A percentile compares a stretch with the other conserved stretches of the same genome.
These are phyloP conservation scores for Neurospora sp. DNA, from an alignment of 495 filamentous ascomycete species.

Conservation along the genomic window DNA sequence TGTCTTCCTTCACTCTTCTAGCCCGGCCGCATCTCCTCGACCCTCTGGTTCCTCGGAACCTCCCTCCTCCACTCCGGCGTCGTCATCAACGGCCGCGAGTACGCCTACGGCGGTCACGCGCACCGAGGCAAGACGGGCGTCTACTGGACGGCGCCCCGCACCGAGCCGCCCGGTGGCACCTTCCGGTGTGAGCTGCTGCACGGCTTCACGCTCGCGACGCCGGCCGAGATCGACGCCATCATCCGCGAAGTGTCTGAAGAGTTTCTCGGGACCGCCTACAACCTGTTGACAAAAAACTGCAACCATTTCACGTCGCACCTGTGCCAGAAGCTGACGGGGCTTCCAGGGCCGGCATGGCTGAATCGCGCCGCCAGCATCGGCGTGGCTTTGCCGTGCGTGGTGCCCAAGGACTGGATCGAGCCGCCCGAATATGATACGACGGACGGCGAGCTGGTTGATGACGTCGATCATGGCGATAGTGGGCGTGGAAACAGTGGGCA, in stretches of 20 bases:
- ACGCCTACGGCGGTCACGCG: conserved; percentile 75
- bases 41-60: conserved; percentile 62
- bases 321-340: conserved; percentile 52
- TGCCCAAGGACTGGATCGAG: conserved; percentile 68
- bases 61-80: conserved; percentile 71
- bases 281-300: conserved; percentile 69
- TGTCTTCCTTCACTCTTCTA: conserved; percentile 14
- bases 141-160: conserved; percentile 62
- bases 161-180: conserved; percentile 61
- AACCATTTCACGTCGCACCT: conserved; percentile 72
- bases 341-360: conserved; percentile 56
- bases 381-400: conserved; percentile 64
- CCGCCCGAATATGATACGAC: conserved; percentile 63
- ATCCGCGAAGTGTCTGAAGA: conserved; percentile 53
- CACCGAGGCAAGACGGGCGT: conserved; percentile 56
- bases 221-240: conserved; percentile 55
- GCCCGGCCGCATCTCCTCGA: conserved; percentile 56
- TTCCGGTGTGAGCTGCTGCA: conserved; percentile 61
- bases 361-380: conserved; percentile 75
- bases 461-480: conserved; percentile 28
- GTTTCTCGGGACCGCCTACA: conserved; percentile 63
- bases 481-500: neutral
- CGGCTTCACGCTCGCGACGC: conserved; percentile 55
- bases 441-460: conserved; percentile 56
- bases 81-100: conserved; percentile 65